Evolutionary conservation across 305 asterid genomes (phyloP).

Genomic region (Fraxinus xanthoxyloides): DNA sequence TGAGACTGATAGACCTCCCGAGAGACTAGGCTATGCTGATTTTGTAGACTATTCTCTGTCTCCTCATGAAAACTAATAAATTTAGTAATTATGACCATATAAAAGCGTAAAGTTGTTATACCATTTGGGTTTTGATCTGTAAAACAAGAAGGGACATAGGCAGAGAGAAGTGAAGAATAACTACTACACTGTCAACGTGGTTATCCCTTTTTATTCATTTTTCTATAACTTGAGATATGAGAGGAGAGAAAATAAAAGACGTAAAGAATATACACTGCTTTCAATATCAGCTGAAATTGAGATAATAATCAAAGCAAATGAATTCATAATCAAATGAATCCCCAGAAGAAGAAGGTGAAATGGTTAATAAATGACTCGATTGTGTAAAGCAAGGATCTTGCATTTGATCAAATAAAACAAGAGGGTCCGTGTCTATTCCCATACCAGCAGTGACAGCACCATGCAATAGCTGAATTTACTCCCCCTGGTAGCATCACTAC

Average conservation of each 20-base stretch:
- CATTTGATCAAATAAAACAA: not conserved
- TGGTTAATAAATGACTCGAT: not conserved
- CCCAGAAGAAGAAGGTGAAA: not conserved
- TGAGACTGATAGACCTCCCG: not conserved
- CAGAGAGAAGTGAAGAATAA: conserved; percentile 4
- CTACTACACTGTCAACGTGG: not conserved
- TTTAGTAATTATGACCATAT: conserved; percentile 3
- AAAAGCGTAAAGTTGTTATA: conserved; percentile 3
- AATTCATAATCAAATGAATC: not conserved
- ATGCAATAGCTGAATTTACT: not conserved
- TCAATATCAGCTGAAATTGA: not conserved
- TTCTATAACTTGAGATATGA: not conserved
- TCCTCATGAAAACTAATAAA: not conserved
- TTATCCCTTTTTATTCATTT: not conserved
- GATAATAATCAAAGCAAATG: not conserved
- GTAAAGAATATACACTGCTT: not conserved
- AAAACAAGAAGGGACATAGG: not conserved
- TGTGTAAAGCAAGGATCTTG: not conserved
- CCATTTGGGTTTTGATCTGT: not conserved
- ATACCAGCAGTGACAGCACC: not conserved
- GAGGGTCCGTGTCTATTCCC: not conserved
- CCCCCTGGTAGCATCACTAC: not conserved
- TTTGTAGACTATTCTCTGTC: not conserved
- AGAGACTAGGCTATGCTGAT: not conserved
- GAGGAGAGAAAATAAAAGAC: conserved; percentile 3